Percentiles rank a stretch among this genome's conserved stretches.
Evolutionary conservation across 768 basidiomycete species (phyloP).

Genomic region (Leccinum truebloodii): DNA sequence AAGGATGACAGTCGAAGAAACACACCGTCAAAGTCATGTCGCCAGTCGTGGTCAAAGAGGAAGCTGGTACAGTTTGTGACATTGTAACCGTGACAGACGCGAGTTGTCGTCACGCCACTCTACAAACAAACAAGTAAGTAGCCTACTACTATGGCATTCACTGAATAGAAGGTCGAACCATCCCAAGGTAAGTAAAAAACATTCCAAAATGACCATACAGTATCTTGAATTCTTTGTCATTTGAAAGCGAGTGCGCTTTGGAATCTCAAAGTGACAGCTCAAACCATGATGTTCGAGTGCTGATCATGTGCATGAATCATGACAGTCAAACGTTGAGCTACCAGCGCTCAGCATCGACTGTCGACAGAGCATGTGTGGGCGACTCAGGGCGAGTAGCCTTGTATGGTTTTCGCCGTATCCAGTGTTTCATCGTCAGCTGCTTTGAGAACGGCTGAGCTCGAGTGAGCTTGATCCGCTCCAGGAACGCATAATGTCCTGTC

Average conservation of each 20-base stretch:
- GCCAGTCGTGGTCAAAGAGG: constrained; percentile 25
- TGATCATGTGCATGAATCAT: background rate
- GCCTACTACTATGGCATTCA: no score
- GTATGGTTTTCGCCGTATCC: background rate
- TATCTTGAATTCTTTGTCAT: background rate
- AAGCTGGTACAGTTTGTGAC: constrained; percentile 16
- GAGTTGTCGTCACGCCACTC: constrained; percentile 16
- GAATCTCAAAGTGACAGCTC: no score
- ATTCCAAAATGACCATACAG: background rate
- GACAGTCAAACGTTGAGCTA: background rate
- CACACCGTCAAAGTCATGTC: constrained; percentile 26
- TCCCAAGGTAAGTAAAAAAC: no score
- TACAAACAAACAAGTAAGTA: no score
- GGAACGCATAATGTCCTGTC: background rate
- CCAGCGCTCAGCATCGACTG: no score
- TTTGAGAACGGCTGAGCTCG: background rate
- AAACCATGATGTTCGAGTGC: no score
- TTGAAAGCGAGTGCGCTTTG: background rate
- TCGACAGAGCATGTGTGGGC: no score
- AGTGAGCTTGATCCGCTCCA: background rate
- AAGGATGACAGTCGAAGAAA: constrained; percentile 6
- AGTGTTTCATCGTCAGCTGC: background rate
- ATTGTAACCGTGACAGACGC: constrained; percentile 24
- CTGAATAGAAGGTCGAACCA: background rate
- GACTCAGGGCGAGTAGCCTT: background rate